phyloP scores from a whole-genome alignment of 768 basidiomycete species.

The Omphalotus guepiniiformis region DNA sequence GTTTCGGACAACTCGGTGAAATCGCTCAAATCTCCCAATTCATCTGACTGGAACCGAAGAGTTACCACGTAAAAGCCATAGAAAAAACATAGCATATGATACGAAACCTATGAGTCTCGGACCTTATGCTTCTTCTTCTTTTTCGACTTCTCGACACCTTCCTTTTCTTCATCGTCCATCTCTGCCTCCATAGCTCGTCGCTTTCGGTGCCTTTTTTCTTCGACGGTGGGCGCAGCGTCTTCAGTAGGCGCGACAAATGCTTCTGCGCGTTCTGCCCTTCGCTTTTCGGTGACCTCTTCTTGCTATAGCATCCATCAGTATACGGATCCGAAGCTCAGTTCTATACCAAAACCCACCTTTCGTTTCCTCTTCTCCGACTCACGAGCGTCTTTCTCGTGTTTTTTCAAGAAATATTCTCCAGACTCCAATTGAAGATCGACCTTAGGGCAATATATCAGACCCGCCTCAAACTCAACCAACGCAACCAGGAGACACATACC shows the following conservation, averaged over 20 bases:
- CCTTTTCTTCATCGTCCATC: slow-evolving; percentile 37
- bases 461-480: not conserved
- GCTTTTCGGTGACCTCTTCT: slow-evolving; percentile 66
- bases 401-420: slow-evolving; percentile 97
- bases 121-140: slow-evolving; percentile 15
- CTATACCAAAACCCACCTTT: slow-evolving; percentile 46
- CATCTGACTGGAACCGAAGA: too few relatives aligned
- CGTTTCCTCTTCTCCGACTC: slow-evolving; percentile 70
- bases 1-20: too few relatives aligned
- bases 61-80: not conserved
- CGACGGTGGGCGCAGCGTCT: slow-evolving; percentile 62
- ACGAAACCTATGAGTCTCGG: not conserved
- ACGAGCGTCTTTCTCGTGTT: slow-evolving; percentile 76
- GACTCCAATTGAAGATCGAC: slow-evolving; percentile 93
- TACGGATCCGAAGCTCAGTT: not conserved
- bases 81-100: not conserved
- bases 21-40: too few relatives aligned
- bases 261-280: slow-evolving; percentile 78
- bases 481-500: slow-evolving; percentile 35
- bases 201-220: slow-evolving; percentile 67
- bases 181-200: slow-evolving; percentile 36
- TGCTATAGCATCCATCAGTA: slow-evolving; percentile 47
- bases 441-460: slow-evolving; percentile 28
- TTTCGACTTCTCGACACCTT: slow-evolving; percentile 17
- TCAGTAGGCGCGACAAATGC: slow-evolving; percentile 89